These are phyloP conservation scores for Sordariomycetes sp. DNA, from an alignment of 2,329 filamentous ascomycete genomes.

Conservation along the genomic window DNA sequence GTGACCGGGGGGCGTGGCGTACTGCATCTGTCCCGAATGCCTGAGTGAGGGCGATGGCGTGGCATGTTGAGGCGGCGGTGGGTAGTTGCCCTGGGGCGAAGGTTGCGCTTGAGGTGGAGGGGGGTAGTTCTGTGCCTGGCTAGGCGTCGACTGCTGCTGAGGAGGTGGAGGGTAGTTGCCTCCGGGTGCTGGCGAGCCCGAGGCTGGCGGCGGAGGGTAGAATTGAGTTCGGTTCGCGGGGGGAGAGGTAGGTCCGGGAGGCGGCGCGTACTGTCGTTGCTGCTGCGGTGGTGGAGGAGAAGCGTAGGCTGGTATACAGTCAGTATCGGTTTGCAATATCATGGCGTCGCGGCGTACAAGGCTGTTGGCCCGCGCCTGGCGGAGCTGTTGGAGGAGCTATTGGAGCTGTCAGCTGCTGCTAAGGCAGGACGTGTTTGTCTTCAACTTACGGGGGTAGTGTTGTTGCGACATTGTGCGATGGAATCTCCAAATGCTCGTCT, in stretches of 20 bases:
- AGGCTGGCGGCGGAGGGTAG: slow-evolving; percentile 31
- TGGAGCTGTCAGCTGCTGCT: slow-evolving; percentile 7
- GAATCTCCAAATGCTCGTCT: background rate
- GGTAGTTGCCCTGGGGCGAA: slow-evolving; percentile 10
- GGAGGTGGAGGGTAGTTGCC: slow-evolving; percentile 18
- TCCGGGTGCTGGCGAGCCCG: slow-evolving; percentile 10
- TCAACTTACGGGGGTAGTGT: slow-evolving; percentile 39
- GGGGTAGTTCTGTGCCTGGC: slow-evolving; percentile 4
- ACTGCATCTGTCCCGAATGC: slow-evolving; percentile 7
- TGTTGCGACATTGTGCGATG: slow-evolving; percentile 24
- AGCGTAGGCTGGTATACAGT: slow-evolving; percentile 1
- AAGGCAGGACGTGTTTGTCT: slow-evolving; percentile 2
- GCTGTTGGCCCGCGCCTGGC: slow-evolving; percentile 24
- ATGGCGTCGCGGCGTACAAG: slow-evolving; percentile 12
- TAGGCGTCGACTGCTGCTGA: slow-evolving; percentile 19
- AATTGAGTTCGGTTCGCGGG: slow-evolving; percentile 35
- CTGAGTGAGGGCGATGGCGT: slow-evolving; percentile 2
- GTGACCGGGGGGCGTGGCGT: slow-evolving; percentile 10
- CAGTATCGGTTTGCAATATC: background rate
- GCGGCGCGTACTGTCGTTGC: slow-evolving; percentile 33
- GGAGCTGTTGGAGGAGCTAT: slow-evolving; percentile 23
- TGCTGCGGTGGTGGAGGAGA: slow-evolving; percentile 5
- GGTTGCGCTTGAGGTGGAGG: slow-evolving; percentile 2
- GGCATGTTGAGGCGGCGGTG: slow-evolving; percentile 12
- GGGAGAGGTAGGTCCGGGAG: slow-evolving; percentile 34